Evolutionary conservation across 164 flowering plant genomes (phyloP).

Genomic region (Macadamia tetraphylla): DNA sequence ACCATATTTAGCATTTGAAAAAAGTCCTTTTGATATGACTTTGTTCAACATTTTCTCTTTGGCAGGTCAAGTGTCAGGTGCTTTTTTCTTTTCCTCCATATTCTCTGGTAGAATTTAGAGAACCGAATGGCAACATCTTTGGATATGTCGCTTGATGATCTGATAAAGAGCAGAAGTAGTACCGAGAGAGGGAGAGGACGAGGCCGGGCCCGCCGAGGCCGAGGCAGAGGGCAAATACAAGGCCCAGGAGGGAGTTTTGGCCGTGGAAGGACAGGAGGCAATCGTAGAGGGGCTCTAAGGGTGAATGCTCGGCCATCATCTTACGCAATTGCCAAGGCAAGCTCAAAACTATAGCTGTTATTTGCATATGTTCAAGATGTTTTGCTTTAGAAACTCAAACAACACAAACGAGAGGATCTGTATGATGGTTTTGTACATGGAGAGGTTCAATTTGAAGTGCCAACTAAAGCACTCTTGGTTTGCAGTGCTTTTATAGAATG

Average conservation of each 20-base stretch:
- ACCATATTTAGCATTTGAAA: not conserved
- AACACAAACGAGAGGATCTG: slow-evolving; percentile 17
- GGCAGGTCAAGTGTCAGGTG: not conserved
- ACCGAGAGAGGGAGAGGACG: slow-evolving; percentile 55
- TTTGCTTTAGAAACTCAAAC: slow-evolving; percentile 21
- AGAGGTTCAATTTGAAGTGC: slow-evolving; percentile 37
- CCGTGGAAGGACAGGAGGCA: slow-evolving; percentile 48
- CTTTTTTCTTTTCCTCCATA: not conserved
- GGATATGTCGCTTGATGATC: slow-evolving; percentile 82
- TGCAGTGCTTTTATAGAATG: slow-evolving; percentile 23
- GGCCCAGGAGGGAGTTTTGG: slow-evolving; percentile 42
- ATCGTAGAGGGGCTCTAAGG: slow-evolving; percentile 42
- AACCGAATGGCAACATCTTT: slow-evolving; percentile 48
- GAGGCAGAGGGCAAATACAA: slow-evolving; percentile 37
- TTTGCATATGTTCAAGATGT: slow-evolving; percentile 46
- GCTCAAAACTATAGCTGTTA: slow-evolving; percentile 60
- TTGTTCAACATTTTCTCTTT: not conserved
- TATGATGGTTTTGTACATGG: slow-evolving; percentile 27
- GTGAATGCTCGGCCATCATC: slow-evolving; percentile 67
- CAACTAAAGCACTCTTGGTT: slow-evolving; percentile 21
- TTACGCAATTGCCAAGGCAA: slow-evolving; percentile 82
- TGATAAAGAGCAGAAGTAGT: slow-evolving; percentile 53
- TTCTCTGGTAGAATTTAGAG: not conserved
- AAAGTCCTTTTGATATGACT: not conserved
- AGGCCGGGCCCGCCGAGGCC: slow-evolving; percentile 53